A percentile compares a stretch with the other conserved stretches of the same genome.
phyloP scores from a whole-genome alignment of 768 basidiomycete genomes.

The Mrakia gelida region DNA sequence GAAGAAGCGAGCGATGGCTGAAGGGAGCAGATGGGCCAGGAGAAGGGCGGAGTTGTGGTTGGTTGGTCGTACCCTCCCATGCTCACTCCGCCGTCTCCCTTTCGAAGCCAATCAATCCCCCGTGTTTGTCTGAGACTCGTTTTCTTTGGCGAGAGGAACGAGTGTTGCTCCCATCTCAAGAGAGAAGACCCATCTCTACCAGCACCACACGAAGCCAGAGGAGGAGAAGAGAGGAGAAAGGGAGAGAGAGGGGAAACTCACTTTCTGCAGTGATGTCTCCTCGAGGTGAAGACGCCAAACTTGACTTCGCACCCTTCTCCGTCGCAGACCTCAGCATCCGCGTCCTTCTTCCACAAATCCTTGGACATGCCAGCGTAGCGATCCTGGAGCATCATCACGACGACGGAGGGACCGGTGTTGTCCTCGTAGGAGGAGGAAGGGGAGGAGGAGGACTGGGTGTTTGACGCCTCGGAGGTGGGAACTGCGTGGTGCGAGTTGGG shows the following conservation, averaged over 20 bases:
- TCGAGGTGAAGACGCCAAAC: slow-evolving; percentile 18
- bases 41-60: not conserved
- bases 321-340: slow-evolving; percentile 30
- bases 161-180: not conserved
- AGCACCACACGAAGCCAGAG: too few relatives aligned
- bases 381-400: slow-evolving; percentile 28
- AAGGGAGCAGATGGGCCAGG: not conserved
- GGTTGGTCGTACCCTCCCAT: not conserved
- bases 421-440: slow-evolving; percentile 2
- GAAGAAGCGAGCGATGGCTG: not conserved
- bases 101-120: not conserved
- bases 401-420: not conserved
- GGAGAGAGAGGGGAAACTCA: not conserved
- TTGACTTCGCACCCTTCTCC: slow-evolving; percentile 25
- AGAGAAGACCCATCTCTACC: too few relatives aligned
- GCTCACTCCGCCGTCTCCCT: not conserved
- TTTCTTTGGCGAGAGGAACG: not conserved
- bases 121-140: not conserved
- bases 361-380: slow-evolving; percentile 27
- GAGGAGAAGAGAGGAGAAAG: too few relatives aligned
- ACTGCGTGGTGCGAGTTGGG: slow-evolving; percentile 15
- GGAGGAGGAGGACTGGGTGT: not conserved
- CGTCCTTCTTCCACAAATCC: slow-evolving; percentile 31
- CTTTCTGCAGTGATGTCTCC: slow-evolving; percentile 32
- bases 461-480: not conserved